Evolutionary conservation across 208 protist genomes (phyloP).

Genomic region (Kentomonas sorsogonicus): DNA sequence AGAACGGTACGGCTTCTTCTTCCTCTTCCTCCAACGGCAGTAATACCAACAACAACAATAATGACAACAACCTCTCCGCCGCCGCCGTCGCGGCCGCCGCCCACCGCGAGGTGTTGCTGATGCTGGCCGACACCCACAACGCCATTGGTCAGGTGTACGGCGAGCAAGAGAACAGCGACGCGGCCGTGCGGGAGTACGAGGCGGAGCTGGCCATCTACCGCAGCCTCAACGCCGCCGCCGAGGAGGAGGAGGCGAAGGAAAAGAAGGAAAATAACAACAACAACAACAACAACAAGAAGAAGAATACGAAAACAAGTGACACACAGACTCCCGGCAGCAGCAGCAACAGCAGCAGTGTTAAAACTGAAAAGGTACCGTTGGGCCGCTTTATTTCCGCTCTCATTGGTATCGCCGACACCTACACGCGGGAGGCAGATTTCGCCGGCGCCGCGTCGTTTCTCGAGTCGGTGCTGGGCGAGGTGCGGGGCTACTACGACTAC

Average conservation of each 20-base stretch:
- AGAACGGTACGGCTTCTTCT: too few species aligned
- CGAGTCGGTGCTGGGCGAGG: too few species aligned
- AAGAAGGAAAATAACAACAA: background rate
- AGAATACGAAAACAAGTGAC: too few species aligned
- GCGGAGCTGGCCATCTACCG: conserved; percentile 75
- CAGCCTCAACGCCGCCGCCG: conserved; percentile 38
- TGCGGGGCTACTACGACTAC: too few species aligned
- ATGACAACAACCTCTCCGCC: background rate
- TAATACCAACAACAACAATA: too few species aligned
- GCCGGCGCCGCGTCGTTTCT: conserved; percentile 78
- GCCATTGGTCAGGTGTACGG: conserved; percentile 71
- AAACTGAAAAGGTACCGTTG: conserved; percentile 36
- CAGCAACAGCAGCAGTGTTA: too few species aligned
- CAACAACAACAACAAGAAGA: conserved; percentile 12
- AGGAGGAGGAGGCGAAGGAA: conserved; percentile 10
- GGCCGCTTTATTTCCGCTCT: conserved; percentile 56
- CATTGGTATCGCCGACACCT: conserved; percentile 81
- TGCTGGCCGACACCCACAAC: conserved; percentile 77
- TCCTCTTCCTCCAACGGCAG: too few species aligned
- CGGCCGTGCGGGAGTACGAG: conserved; percentile 77
- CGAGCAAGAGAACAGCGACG: conserved; percentile 77
- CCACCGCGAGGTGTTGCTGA: conserved; percentile 40
- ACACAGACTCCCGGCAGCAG: too few species aligned
- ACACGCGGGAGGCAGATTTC: conserved; percentile 80
- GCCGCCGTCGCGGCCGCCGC: conserved; percentile 4